Base-by-base conservation (phyloP, 2,329 filamentous ascomycete genomes). In the Colletotrichum sp. region DNA sequence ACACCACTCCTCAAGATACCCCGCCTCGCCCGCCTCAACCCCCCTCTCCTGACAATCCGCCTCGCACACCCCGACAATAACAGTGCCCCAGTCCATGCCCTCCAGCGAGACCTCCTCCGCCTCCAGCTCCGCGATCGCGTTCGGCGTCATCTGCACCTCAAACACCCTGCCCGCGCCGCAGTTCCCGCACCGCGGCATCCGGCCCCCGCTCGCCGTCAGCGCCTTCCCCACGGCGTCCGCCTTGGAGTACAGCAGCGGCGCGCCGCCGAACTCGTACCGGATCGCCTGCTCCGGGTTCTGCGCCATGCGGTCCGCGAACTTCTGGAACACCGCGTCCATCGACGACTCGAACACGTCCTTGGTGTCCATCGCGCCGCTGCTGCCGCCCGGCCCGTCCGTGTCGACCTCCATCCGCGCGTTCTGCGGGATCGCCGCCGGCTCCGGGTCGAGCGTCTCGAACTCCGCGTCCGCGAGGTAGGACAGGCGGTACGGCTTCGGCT, bases 71-170 rank as follows among this genome's bases (percentile, higher is more conserved):
- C 92, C 96, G 49, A 99, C 88, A 74, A 99, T 92, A 10, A 99
- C 90, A 1, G 96, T 99, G 0, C 96, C 96, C 97, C 97, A 99
- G 81, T 99, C 97, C 97, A 99, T 99, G 0, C 96, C 97, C 88
- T 98, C 90, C 24, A 93, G 81, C 52, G 90, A 91, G 79, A 92
- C 84, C 72, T 94, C 93, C 57, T 96, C 94, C 12, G 90, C 93
- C 87, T 99, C 97, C 70, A 99, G 88, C 88, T 98, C 94, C 34
- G 92, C 92, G 80, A 99, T 99, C 5, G 96, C 93, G 82, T 98
- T 94, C 55, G 97, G 97, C 79, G 94, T 96, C 78, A 99, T 88
- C 88, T 99, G 97, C 75, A 98, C 89, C 88, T 99, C 97, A 83
- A 99, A 99, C 16, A 94, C 92, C 78, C 96, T 92, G 66, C 90